Conservation (phyloP, 345 rosid genomes). For the Moricandia moricandioides region DNA sequence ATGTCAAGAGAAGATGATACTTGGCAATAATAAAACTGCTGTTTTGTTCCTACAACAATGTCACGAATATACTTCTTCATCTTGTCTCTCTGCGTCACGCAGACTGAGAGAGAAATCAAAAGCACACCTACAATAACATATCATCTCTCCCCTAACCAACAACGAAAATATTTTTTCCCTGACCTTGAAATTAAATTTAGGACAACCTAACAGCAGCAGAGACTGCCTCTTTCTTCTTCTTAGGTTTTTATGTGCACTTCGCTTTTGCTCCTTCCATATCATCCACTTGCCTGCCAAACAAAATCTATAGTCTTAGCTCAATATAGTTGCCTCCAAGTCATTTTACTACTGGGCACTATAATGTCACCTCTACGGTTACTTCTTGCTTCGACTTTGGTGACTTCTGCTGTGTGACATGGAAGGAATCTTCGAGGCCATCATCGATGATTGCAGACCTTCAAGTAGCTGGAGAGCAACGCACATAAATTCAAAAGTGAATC, state of each 20-base stretch:
- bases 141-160: constrained; percentile 25
- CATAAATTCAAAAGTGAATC: background rate
- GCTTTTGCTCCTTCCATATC: constrained; percentile 41
- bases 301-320: constrained; percentile 18
- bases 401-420: constrained; percentile 66
- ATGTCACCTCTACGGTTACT: constrained; percentile 44
- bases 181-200: constrained; percentile 1
- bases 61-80: constrained; percentile 27
- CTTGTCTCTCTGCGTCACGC: background rate
- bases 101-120: background rate
- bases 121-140: constrained; percentile 31
- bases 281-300: constrained; percentile 56
- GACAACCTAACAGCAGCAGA: constrained; percentile 22
- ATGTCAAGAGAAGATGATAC: constrained; percentile 6
- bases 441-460: constrained; percentile 92
- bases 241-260: constrained; percentile 34
- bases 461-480: constrained; percentile 53
- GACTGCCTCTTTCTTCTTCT: constrained; percentile 14
- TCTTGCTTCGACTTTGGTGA: constrained; percentile 52
- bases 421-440: constrained; percentile 76
- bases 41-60: constrained; percentile 9
- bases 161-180: background rate
- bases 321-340: background rate
- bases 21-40: background rate
- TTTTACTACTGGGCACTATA: background rate